Evolutionary conservation across 1,284 basidiomycete genomes (phyloP).

Genomic region (Cutaneotrichosporon arboriforme): DNA sequence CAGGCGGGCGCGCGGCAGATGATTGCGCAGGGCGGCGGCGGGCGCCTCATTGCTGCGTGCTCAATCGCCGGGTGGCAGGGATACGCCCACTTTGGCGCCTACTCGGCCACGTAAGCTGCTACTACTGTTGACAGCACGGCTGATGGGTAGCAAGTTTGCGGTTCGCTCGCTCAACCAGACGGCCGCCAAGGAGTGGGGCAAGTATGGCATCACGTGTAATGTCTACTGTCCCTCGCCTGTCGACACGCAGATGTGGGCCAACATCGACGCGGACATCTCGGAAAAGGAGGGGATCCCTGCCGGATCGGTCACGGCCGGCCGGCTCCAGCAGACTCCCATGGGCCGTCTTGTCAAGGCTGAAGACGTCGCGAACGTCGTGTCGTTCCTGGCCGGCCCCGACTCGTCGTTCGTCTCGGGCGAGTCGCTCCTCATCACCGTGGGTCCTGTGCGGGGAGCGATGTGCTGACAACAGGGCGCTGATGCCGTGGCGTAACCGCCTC

Average conservation of each 20-base stretch:
- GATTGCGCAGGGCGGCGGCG: conserved; percentile 50
- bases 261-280: conserved; percentile 17
- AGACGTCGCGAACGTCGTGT: conserved; percentile 18
- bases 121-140: conserved; percentile 21
- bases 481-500: not conserved
- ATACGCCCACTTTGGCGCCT: conserved; percentile 27
- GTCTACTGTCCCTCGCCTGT: conserved; percentile 54
- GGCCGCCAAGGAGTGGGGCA: conserved; percentile 49
- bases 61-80: conserved; percentile 9
- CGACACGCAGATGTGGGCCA: conserved; percentile 45
- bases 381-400: conserved; percentile 20
- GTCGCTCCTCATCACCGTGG: conserved; percentile 16
- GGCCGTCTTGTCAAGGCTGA: conserved; percentile 12
- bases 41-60: conserved; percentile 45
- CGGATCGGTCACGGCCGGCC: conserved; percentile 1
- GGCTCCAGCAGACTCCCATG: conserved; percentile 4
- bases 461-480: conserved; percentile 1
- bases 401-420: conserved; percentile 18
- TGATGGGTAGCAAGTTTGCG: conserved; percentile 48
- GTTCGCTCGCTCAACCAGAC: conserved; percentile 48
- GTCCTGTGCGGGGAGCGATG: too few relatives aligned
- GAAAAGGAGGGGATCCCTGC: not conserved
- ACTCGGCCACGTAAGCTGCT: conserved; percentile 15
- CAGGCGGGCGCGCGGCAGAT: conserved; percentile 50
- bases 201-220: conserved; percentile 53